A percentile compares a stretch with the other conserved stretches of the same genome.
These are phyloP conservation scores for Exophiala sp. DNA, from an alignment of 2,329 filamentous ascomycete genomes.

Conservation along the genomic window DNA sequence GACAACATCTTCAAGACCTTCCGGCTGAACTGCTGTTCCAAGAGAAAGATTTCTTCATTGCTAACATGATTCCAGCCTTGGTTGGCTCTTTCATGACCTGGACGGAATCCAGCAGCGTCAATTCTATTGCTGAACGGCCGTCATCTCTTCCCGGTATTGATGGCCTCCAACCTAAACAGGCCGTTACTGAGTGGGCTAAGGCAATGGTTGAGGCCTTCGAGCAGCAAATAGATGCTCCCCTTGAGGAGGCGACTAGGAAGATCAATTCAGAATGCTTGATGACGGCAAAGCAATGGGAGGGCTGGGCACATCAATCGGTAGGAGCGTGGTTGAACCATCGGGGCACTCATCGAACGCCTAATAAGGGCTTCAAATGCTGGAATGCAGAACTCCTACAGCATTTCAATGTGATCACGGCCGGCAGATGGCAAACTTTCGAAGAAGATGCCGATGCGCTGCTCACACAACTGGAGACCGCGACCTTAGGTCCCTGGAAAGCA, in stretches of 20 bases:
- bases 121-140: background rate
- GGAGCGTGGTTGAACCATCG: background rate
- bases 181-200: background rate
- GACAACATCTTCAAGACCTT: constrained; percentile 3
- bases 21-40: constrained; percentile 7
- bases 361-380: background rate
- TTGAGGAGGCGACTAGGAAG: background rate
- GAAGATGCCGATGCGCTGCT: background rate
- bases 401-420: background rate
- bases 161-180: background rate
- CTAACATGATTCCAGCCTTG: background rate
- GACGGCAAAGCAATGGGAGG: background rate
- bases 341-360: background rate
- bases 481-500: background rate
- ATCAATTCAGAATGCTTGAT: background rate
- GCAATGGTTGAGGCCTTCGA: background rate
- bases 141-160: background rate
- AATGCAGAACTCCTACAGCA: constrained; percentile 5
- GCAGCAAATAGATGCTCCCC: background rate
- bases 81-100: background rate
- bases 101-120: background rate
- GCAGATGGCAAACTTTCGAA: background rate
- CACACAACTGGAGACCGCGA: background rate
- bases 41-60: background rate
- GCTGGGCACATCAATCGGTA: background rate